A percentile compares a stretch with the other conserved stretches of the same genome.
phyloP scores from a whole-genome alignment of 2,329 filamentous ascomycete genomes.

The Colletotrichum sp. region DNA sequence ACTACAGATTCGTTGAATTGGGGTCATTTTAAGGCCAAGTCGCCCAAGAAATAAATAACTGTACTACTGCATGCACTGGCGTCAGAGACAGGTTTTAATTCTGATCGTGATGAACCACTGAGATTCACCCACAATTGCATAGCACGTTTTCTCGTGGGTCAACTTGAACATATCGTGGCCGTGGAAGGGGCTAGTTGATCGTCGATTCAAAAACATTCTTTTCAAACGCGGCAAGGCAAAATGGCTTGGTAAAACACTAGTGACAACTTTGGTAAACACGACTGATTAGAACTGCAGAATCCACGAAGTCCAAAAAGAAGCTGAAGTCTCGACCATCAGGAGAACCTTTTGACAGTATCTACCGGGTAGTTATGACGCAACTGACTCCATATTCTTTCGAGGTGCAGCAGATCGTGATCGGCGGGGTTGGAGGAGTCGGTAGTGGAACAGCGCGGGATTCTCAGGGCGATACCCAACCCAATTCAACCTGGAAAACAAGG shows the following conservation, averaged over 20 bases:
- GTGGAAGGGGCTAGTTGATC: accelerated
- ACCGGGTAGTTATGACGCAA: neutral
- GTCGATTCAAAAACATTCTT: neutral
- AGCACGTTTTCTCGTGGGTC: accelerated
- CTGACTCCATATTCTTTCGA: neutral
- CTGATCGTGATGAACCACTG: neutral
- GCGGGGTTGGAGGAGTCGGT: neutral
- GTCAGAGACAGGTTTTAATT: neutral
- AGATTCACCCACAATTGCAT: neutral
- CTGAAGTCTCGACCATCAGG: neutral
- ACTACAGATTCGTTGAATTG: neutral
- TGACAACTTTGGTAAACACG: neutral
- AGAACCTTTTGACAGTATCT: neutral
- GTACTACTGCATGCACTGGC: neutral
- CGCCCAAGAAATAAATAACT: accelerated
- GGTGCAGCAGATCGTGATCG: neutral
- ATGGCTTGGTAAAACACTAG: neutral
- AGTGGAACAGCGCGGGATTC: neutral
- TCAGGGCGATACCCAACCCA: neutral
- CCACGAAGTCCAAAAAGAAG: neutral
- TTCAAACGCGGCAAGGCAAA: neutral
- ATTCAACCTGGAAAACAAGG: neutral
- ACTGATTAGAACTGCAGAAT: neutral
- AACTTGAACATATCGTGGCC: accelerated
- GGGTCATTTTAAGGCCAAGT: neutral